Base-by-base conservation (phyloP, 108 stramenopile genomes). In the Nitzschia inconspicua region DNA sequence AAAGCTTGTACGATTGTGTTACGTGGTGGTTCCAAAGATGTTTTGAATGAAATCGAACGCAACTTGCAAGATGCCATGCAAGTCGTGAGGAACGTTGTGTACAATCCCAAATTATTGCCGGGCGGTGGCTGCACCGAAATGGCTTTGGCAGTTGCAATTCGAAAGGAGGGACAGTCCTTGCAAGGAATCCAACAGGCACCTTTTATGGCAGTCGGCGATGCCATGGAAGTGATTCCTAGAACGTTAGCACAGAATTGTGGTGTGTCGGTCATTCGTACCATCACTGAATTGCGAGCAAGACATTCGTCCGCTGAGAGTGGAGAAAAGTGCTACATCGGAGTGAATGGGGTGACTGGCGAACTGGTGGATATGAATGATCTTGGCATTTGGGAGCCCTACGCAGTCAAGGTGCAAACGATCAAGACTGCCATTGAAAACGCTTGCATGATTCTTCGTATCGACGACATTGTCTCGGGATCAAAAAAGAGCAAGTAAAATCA, bases 381-480 rank as follows among this genome's bases (percentile, higher is more conserved):
- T 56, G 97, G 97, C 34, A 90, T 99, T 56, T 99, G 98, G 98
- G 99, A 99, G 68, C 97, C 99, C 23, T 96, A 95, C 65, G 70
- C 88, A 32, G 99, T 99, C 58, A 99, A 99, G 78, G 86, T 94
- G n/a, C 99, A 99, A 89, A 99, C 97, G n/a, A 93, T 98, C 88
- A 98, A 98, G 79, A 98, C 99, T 22, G 92, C 97, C 18, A 95
- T 99, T 47, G 99, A 99, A 73, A 89, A 91, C 61, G 97, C 98
- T n/a, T 97, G 96, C 57, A 87, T 93, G 87, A 90, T 90, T 68
- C 72, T 93, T n/a, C 86, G 91, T 24, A 97, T 99, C 76, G 99
- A 99, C 71, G 99, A 99, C 56, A 91, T 99, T 66, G 99, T 99
- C 8, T 96, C 92, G 14, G 99, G 99, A 43, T 93, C 91, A 25